Conservation (phyloP, 2,329 filamentous ascomycete species). For the Ascocoryne sarcoides region DNA sequence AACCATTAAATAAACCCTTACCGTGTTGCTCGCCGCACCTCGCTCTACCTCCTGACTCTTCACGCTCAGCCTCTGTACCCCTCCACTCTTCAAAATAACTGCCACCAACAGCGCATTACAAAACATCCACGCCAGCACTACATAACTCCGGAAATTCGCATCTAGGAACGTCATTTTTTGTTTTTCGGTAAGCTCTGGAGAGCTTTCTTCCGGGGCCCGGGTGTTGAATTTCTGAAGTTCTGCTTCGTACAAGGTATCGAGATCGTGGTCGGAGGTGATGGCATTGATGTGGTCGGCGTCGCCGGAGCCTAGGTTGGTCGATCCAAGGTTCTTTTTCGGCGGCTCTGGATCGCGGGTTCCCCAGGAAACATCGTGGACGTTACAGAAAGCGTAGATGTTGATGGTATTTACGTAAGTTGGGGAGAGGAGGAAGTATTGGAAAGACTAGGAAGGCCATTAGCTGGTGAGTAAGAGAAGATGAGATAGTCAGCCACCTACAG, state of each 20-base stretch:
- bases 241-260: conserved; percentile 85
- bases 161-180: conserved; percentile 50
- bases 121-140: conserved; percentile 92
- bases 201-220: conserved; percentile 64
- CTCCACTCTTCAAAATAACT: conserved; percentile 75
- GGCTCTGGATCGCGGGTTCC: conserved; percentile 96
- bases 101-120: conserved; percentile 82
- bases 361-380: conserved; percentile 94
- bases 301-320: conserved; percentile 77
- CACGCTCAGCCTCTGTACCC: conserved; percentile 81
- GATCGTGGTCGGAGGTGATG: conserved; percentile 42
- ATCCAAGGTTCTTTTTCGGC: conserved; percentile 68
- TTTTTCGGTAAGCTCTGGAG: too few species aligned
- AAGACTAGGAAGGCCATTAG: conserved; percentile 38
- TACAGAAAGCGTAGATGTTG: conserved; percentile 97
- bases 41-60: conserved; percentile 79
- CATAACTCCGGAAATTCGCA: conserved; percentile 65
- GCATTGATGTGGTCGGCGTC: conserved; percentile 38
- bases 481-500: conserved; percentile 29
- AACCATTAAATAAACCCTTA: conserved; percentile 17
- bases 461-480: neutral
- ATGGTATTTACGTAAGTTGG: conserved; percentile 96
- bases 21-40: conserved; percentile 33
- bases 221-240: conserved; percentile 64
- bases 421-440: conserved; percentile 87